Base-by-base conservation (phyloP, 2,329 filamentous ascomycete species). In the Bimuria novae-zelandiae region DNA sequence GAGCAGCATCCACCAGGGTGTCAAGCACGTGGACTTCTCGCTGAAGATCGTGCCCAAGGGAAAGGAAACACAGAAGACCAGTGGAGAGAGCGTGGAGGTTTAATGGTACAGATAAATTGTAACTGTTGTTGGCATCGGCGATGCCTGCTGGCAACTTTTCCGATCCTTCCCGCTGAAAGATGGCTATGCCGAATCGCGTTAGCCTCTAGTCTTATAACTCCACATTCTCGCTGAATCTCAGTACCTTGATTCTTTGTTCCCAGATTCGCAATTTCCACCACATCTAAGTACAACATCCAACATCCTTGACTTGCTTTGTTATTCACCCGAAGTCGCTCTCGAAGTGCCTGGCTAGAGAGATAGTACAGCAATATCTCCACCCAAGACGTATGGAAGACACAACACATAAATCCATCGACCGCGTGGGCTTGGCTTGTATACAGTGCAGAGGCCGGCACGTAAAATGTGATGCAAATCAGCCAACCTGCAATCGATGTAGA, bases 1-100 rank as follows among this genome's bases (percentile, higher is more conserved):
- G 37, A 97, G 92, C 72, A 93, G 90, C 47, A 97, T 99, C 68
- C 94, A 99, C 69, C 94, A 99, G 77, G 93, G 94, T 2, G 91
- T 95, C 3, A 85, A 89, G 25, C 92, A 97, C 71, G 86, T 99
- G 40, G 94, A 99, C 74, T 97, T 97, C 73, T 97, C 92, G 4
- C 81, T 99, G 62, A 99, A 99, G 80, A 92, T 99, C 48, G 74
- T 81, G 33, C 78, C 78, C 0, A 80, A 78, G 60, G 68, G 60
- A 3, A 70, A 68, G 54, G 47, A 51, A 11, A 42, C 22, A 23
- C 41, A 52, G 33, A 54, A 60, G 43, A 39, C 33, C 4, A 51
- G 44, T 40, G 55, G 57, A 17, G 49, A 59, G 39, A 57, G 55
- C 39, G 6, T 58, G 14, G 59, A 57, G 5, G 55, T 64, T 11